A percentile compares a stretch with the other conserved stretches of the same genome.
These are phyloP conservation scores for Spathaspora arborariae DNA, from an alignment of 805 yeast species.

Conservation along the genomic window DNA sequence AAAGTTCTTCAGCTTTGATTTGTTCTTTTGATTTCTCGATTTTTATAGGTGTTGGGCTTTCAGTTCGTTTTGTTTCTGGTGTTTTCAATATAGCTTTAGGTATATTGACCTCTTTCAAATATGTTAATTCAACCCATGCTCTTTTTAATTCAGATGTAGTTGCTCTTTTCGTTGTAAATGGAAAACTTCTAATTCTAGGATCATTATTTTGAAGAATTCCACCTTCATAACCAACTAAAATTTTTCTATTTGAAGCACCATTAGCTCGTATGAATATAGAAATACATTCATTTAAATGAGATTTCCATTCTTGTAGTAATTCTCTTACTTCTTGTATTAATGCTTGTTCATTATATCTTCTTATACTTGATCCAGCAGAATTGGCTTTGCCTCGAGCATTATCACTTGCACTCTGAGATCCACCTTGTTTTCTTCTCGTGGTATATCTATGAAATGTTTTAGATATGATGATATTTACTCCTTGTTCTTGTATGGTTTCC, in stretches of 20 bases:
- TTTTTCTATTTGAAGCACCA: slow-evolving; percentile 62
- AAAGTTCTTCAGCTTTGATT: slow-evolving; percentile 37
- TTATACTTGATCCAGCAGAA: slow-evolving; percentile 87
- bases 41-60: slow-evolving; percentile 16
- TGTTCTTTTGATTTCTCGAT: slow-evolving; percentile 12
- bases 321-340: slow-evolving; percentile 74
- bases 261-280: slow-evolving; percentile 77
- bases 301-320: slow-evolving; percentile 62
- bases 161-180: slow-evolving; percentile 88
- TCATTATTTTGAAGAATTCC: slow-evolving; percentile 53
- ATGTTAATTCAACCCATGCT: slow-evolving; percentile 78
- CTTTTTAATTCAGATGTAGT: slow-evolving; percentile 74
- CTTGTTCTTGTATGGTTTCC: slow-evolving; percentile 53
- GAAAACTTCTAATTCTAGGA: slow-evolving; percentile 62
- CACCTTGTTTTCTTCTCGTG: slow-evolving; percentile 96
- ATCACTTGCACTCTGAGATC: slow-evolving; percentile 90
- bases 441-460: slow-evolving; percentile 94
- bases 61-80: slow-evolving; percentile 12
- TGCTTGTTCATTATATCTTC: slow-evolving; percentile 88
- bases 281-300: slow-evolving; percentile 55
- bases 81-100: slow-evolving; percentile 43
- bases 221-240: slow-evolving; percentile 64
- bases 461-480: slow-evolving; percentile 63
- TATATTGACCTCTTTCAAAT: slow-evolving; percentile 48
- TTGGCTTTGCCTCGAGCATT: slow-evolving; percentile 92